These are phyloP conservation scores for Dipteronia sinensis DNA, from an alignment of 345 rosid species.

Conservation along the genomic window DNA sequence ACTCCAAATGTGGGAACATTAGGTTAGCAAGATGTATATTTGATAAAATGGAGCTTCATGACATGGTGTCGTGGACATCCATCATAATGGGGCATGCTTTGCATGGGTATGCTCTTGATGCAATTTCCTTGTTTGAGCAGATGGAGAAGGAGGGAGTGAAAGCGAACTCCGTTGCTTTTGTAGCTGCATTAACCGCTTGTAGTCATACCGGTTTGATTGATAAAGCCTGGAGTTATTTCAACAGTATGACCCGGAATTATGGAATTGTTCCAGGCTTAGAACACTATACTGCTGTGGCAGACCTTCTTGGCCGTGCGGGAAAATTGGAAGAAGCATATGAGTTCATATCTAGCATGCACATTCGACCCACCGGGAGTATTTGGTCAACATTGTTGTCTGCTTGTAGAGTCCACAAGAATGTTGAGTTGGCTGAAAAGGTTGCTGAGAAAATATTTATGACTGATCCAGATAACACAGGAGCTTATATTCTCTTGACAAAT, in stretches of 20 bases:
- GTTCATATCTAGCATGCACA: constrained; percentile 52
- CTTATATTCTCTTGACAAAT: constrained; percentile 73
- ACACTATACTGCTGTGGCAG: constrained; percentile 84
- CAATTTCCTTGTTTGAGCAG: constrained; percentile 64
- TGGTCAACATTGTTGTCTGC: constrained; percentile 78
- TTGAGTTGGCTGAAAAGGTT: constrained; percentile 73
- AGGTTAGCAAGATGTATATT: constrained; percentile 61
- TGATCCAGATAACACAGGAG: constrained; percentile 73
- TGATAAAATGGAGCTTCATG: constrained; percentile 59
- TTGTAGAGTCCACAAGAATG: constrained; percentile 74
- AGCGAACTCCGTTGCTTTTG: constrained; percentile 66
- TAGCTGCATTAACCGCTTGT: constrained; percentile 85
- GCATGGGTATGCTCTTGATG: constrained; percentile 72
- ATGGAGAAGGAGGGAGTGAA: constrained; percentile 71
- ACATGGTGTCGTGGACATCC: constrained; percentile 88
- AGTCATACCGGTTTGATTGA: constrained; percentile 78
- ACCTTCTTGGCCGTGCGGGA: constrained; percentile 90
- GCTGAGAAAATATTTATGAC: constrained; percentile 51
- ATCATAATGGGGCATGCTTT: constrained; percentile 83
- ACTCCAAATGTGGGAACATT: constrained; percentile 84
- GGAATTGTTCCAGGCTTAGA: constrained; percentile 68
- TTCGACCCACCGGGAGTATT: constrained; percentile 55
- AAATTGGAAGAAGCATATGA: constrained; percentile 77
- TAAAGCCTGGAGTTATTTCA: constrained; percentile 63
- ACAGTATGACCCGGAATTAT: constrained; percentile 54